phyloP scores from a whole-genome alignment of 805 yeast genomes.

The Scheffersomyces spartinae region DNA sequence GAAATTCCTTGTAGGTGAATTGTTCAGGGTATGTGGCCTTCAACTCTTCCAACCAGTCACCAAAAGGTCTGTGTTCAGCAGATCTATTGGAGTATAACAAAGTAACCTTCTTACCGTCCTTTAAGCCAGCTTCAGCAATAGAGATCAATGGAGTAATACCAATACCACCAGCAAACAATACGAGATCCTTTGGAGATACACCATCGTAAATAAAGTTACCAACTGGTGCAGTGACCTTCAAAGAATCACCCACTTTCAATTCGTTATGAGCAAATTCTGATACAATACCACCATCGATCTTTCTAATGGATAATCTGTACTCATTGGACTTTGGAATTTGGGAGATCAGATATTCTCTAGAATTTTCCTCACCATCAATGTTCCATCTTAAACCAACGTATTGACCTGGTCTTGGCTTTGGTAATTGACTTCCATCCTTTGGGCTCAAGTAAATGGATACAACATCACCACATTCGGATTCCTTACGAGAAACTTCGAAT shows the following conservation, averaged over 20 bases:
- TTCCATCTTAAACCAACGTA: slow-evolving; percentile 26
- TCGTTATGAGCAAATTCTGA: slow-evolving; percentile 39
- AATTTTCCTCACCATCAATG: slow-evolving; percentile 27
- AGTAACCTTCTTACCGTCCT: slow-evolving; percentile 17
- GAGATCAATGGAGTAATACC: slow-evolving; percentile 59
- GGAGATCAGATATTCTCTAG: slow-evolving; percentile 53
- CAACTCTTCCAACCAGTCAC: slow-evolving; percentile 8
- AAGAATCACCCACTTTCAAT: slow-evolving; percentile 34
- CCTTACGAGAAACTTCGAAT: slow-evolving; percentile 33
- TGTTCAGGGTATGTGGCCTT: slow-evolving; percentile 9
- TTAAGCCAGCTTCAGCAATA: slow-evolving; percentile 30
- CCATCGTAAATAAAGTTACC: slow-evolving; percentile 36
- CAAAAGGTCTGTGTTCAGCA: slow-evolving; percentile 12
- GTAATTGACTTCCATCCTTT: slow-evolving; percentile 17
- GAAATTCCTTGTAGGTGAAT: slow-evolving; percentile 8
- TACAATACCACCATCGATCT: slow-evolving; percentile 34
- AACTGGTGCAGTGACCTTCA: slow-evolving; percentile 46
- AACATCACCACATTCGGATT: slow-evolving; percentile 34
- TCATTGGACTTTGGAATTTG: slow-evolving; percentile 20
- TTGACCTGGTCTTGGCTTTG: slow-evolving; percentile 32
- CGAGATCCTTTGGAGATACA: slow-evolving; percentile 16
- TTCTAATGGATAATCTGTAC: slow-evolving; percentile 49
- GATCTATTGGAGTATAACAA: slow-evolving; percentile 22
- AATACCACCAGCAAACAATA: slow-evolving; percentile 49
- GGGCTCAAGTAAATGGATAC: slow-evolving; percentile 42